phyloP scores from a whole-genome alignment of 2,329 filamentous ascomycete species.

The Diaporthe ilicicola region DNA sequence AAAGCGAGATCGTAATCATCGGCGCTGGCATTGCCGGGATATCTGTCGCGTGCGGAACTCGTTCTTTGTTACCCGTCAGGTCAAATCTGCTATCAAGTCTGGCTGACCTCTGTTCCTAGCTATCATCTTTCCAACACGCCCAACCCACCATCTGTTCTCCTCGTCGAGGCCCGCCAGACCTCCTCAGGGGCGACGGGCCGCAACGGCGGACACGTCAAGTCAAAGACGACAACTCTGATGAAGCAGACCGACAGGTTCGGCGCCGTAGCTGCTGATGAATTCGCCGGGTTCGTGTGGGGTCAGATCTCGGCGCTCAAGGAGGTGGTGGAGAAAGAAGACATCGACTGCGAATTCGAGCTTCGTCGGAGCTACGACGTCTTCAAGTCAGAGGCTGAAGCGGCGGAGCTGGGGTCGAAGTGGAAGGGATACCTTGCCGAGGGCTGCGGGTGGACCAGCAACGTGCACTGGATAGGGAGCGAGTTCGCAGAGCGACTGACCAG shows the following conservation, averaged over 20 bases:
- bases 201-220: conserved; percentile 29
- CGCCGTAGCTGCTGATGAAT: conserved; percentile 8
- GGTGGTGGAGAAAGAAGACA: conserved; percentile 20
- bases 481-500: conserved; percentile 29
- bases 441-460: conserved; percentile 27
- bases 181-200: conserved; percentile 32
- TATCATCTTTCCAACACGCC: conserved; percentile 26
- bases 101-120: not conserved
- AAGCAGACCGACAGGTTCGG: conserved; percentile 1
- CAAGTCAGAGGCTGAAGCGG: conserved; percentile 5
- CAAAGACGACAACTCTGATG: conserved; percentile 14
- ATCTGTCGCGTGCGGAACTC: conserved; percentile 17
- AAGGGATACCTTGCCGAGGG: conserved; percentile 10
- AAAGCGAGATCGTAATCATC: conserved; percentile 25
- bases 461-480: conserved; percentile 15
- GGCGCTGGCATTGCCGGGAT: conserved; percentile 30
- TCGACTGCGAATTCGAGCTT: conserved; percentile 28
- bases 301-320: conserved; percentile 28
- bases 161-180: conserved; percentile 31
- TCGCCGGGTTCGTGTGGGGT: conserved; percentile 21
- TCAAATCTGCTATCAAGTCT: not conserved
- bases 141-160: conserved; percentile 22
- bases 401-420: conserved; percentile 14
- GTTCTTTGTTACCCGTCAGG: not conserved
- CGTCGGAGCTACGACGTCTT: conserved; percentile 31